Conservation (phyloP, 176 grass and related monocot genomes). For the maize (Zea mays) region DNA sequence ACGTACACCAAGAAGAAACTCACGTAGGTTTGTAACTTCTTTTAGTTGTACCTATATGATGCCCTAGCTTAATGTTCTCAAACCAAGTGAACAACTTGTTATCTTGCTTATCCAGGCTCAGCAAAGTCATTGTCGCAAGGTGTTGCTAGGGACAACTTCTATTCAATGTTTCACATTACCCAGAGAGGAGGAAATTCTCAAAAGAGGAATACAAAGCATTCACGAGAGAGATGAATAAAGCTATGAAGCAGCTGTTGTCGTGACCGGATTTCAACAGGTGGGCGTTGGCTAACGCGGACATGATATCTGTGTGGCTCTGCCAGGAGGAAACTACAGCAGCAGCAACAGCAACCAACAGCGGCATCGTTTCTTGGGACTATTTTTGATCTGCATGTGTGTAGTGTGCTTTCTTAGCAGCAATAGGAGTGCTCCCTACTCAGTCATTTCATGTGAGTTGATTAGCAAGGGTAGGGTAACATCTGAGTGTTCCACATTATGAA, state of each 20-base stretch:
- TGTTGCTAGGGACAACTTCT: slow-evolving; percentile 49
- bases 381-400: slow-evolving; percentile 32
- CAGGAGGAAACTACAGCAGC: slow-evolving; percentile 43
- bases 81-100: slow-evolving; percentile 2
- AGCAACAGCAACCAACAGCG: slow-evolving; percentile 38
- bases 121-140: slow-evolving; percentile 23
- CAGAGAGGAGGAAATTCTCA: slow-evolving; percentile 62
- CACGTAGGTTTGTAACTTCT: slow-evolving; percentile 38
- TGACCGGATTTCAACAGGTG: slow-evolving; percentile 80
- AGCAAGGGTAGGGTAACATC: slow-evolving; percentile 31
- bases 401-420: slow-evolving; percentile 13
- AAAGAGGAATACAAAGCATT: slow-evolving; percentile 72
- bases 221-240: slow-evolving; percentile 69
- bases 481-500: slow-evolving; percentile 29
- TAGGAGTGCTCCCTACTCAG: background rate
- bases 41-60: background rate
- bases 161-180: slow-evolving; percentile 71
- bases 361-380: slow-evolving; percentile 52
- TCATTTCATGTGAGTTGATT: background rate
- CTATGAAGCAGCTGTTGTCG: slow-evolving; percentile 61
- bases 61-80: slow-evolving; percentile 14
- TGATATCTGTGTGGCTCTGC: slow-evolving; percentile 59
- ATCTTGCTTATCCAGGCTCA: slow-evolving; percentile 45
- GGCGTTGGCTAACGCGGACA: slow-evolving; percentile 62
- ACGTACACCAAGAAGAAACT: slow-evolving; percentile 45